These are phyloP conservation scores for Xylaria flabelliformis DNA, from an alignment of 495 filamentous ascomycete genomes.

Conservation along the genomic window DNA sequence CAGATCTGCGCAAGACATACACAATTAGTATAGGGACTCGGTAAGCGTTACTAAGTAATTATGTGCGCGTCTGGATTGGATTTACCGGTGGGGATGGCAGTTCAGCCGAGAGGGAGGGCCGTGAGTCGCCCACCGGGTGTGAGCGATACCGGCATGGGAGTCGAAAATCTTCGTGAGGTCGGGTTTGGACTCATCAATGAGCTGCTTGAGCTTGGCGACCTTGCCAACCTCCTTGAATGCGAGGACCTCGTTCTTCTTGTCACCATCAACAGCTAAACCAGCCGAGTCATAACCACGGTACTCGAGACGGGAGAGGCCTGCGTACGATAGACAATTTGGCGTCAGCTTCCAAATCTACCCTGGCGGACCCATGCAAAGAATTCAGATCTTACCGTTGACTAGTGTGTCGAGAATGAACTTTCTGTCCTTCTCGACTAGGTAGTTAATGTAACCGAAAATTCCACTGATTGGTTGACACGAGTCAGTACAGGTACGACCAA, in stretches of 20 bases:
- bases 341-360: conserved; percentile 30
- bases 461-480: conserved; percentile 65
- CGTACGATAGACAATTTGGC: conserved; percentile 34
- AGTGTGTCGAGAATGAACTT: conserved; percentile 93
- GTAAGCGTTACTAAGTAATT: conserved; percentile 30
- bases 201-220: conserved; percentile 92
- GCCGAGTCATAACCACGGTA: conserved; percentile 98
- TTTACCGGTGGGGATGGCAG: conserved; percentile 97
- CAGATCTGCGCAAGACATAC: conserved; percentile 53
- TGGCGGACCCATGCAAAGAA: conserved; percentile 2
- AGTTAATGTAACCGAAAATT: conserved; percentile 97
- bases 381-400: conserved; percentile 78
- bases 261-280: conserved; percentile 92
- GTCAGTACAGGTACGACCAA: conserved; percentile 31
- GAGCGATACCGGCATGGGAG: conserved; percentile 96
- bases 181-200: conserved; percentile 82
- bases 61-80: conserved; percentile 21
- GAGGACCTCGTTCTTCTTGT: conserved; percentile 97
- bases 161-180: conserved; percentile 93
- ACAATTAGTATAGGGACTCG: conserved; percentile 39
- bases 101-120: conserved; percentile 90
- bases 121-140: conserved; percentile 99
- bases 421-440: conserved; percentile 93
- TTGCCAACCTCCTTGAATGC: conserved; percentile 99
- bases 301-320: conserved; percentile 83